Evolutionary conservation across 805 yeast species (phyloP), one percentile per base, ranked within the genome.

Genomic region (Ogataea paraovalis): DNA sequence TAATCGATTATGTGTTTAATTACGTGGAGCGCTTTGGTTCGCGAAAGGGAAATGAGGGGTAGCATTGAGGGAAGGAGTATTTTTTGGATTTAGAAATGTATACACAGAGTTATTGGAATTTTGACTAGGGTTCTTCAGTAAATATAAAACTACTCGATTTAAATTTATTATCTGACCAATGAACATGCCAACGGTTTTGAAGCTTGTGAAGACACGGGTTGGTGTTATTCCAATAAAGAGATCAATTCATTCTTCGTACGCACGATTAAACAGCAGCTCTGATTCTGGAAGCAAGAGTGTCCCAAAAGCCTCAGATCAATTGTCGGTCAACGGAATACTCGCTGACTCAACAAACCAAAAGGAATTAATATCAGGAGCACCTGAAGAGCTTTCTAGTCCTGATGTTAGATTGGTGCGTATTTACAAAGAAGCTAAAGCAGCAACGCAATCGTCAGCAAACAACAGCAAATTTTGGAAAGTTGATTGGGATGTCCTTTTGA

Each of bases 401-500:
- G 56, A 59, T 41, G 51, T 52, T 38, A 77, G 96, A 67, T 75
- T 81, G 21, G 95, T 84, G 5, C 78, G 92, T 64, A 87, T 87
- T 61, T 87, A 74, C 68, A 78, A 83, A 65, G 89, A 85, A 61
- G 68, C 89, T 51, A 85, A 85, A 67, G 74, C 88, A 14, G 95
- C 96, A 34, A 87, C 91, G 16, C 96, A 87, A 70, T 80, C 87
- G 32, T 88, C 91, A 12, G 59, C 58, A 18, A 70, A 72, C 58
- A 75, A 78, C 59, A 74, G 78, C 18, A 65, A 69, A 46, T 65
- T 61, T 55, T 87, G 96, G 96, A 81, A 79, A 59, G 62, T 87
- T 47, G 95, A 87, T 67, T 87, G 94, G 92, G 96, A 88, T 61
- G 78, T 87, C 38, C 69, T 83, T 47, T 82, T 82, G 40, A 80